phyloP scores from a whole-genome alignment of 2,329 filamentous ascomycete genomes.

The Ophiocordyceps sinensis region DNA sequence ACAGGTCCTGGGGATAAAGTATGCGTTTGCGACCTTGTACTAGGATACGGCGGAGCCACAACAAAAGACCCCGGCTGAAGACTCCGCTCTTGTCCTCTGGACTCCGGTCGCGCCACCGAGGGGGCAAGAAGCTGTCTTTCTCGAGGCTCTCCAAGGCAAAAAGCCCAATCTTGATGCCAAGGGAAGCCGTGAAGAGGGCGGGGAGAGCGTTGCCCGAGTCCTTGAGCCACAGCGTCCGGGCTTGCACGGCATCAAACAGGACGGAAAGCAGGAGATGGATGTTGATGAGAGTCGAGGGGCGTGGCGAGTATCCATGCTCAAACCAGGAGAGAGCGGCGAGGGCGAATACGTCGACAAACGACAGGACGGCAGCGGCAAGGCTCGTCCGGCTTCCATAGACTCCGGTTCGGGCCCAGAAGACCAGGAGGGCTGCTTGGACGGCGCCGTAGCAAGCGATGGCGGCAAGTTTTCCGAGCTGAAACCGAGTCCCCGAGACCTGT shows the following conservation, averaged over 20 bases:
- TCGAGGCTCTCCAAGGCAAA: slow-evolving; percentile 1
- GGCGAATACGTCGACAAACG: slow-evolving; percentile 1
- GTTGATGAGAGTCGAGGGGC: slow-evolving; percentile 3
- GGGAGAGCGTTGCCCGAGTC: neutral
- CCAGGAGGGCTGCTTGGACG: neutral
- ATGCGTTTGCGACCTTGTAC: neutral
- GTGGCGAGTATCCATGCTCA: slow-evolving; percentile 2
- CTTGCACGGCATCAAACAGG: slow-evolving; percentile 1
- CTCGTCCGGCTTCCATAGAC: neutral
- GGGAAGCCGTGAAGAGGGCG: neutral
- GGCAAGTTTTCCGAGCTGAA: neutral
- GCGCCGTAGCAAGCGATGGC: neutral
- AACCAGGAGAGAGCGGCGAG: slow-evolving; percentile 1
- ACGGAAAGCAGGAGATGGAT: slow-evolving; percentile 1
- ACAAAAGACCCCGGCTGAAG: neutral
- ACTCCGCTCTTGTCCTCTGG: neutral
- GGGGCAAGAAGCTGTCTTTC: slow-evolving; percentile 1
- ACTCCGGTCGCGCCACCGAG: neutral
- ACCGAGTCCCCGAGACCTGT: neutral
- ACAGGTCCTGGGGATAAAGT: neutral
- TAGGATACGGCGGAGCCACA: neutral
- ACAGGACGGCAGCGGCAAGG: slow-evolving; percentile 3
- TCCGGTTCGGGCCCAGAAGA: slow-evolving; percentile 2
- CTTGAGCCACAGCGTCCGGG: slow-evolving; percentile 3
- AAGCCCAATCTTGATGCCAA: slow-evolving; percentile 1